These are phyloP conservation scores for Purpureocillium takamizusanense DNA, from an alignment of 2,329 filamentous ascomycete species.

Conservation along the genomic window DNA sequence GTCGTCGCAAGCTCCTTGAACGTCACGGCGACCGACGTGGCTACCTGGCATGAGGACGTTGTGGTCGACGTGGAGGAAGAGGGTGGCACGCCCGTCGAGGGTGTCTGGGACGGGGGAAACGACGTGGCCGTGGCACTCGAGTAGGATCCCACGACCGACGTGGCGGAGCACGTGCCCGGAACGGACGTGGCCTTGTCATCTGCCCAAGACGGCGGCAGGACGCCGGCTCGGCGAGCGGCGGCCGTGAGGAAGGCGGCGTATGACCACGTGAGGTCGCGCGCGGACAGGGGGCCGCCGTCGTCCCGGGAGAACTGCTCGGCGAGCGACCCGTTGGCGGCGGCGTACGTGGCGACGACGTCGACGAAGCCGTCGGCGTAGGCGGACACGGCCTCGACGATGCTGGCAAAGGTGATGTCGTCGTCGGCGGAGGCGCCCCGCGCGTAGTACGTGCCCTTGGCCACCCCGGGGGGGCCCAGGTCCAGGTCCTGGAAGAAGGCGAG, in stretches of 20 bases:
- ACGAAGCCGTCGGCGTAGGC: constrained; percentile 54
- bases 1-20: constrained; percentile 54
- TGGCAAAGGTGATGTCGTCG: constrained; percentile 35
- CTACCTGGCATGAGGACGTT: constrained; percentile 24
- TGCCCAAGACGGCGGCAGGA: constrained; percentile 50
- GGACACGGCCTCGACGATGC: constrained; percentile 47
- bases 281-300: constrained; percentile 48
- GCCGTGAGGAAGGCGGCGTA: constrained; percentile 62
- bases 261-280: constrained; percentile 63
- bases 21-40: constrained; percentile 45
- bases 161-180: constrained; percentile 37
- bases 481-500: constrained; percentile 65
- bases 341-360: constrained; percentile 53
- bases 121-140: constrained; percentile 33
- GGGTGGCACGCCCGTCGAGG: constrained; percentile 21
- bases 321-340: constrained; percentile 51
- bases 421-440: too few relatives aligned
- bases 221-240: constrained; percentile 43
- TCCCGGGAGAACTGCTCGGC: constrained; percentile 57
- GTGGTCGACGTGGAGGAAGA: constrained; percentile 5
- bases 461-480: constrained; percentile 43
- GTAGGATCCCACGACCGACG: constrained; percentile 42
- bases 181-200: constrained; percentile 34
- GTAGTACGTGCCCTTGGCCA: constrained; percentile 57
- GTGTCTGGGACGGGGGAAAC: constrained; percentile 41